Percentiles rank a stretch among this genome's conserved stretches.
Conservation (phyloP, 352 stramenopile genomes). For the Phytopythium chamaehyphon region DNA sequence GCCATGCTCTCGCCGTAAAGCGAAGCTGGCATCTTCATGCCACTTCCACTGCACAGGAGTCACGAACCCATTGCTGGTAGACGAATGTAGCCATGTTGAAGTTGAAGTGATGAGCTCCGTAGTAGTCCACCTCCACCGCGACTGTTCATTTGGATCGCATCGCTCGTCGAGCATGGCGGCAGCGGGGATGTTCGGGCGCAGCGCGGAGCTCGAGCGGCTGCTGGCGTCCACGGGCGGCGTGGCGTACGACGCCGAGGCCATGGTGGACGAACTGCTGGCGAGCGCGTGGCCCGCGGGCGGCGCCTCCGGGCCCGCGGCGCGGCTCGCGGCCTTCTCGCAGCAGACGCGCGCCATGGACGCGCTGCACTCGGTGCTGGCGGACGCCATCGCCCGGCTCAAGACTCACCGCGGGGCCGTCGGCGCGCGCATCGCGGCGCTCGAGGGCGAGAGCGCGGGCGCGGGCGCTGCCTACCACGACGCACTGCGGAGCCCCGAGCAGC, state of each 20-base stretch:
- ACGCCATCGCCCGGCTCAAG: constrained; percentile 54
- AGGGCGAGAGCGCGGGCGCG: constrained; percentile 58
- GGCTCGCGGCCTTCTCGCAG: constrained; percentile 36
- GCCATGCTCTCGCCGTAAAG: too few species aligned
- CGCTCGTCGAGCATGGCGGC: too few species aligned
- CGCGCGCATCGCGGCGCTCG: constrained; percentile 48
- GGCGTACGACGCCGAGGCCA: constrained; percentile 57
- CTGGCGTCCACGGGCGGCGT: constrained; percentile 23
- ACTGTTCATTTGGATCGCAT: background rate
- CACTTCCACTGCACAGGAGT: too few species aligned
- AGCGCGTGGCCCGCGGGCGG: constrained; percentile 37
- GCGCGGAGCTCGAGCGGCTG: constrained; percentile 60
- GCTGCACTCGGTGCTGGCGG: constrained; percentile 51
- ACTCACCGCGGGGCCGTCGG: constrained; percentile 56
- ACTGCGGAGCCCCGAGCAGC: constrained; percentile 47
- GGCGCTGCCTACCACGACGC: constrained; percentile 61
- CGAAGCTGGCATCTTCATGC: too few species aligned
- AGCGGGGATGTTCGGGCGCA: constrained; percentile 19
- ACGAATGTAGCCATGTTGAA: too few species aligned
- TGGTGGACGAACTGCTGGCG: constrained; percentile 75
- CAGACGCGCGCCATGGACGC: constrained; percentile 62
- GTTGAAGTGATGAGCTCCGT: too few species aligned
- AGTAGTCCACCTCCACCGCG: background rate
- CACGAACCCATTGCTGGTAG: too few species aligned
- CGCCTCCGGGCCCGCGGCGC: background rate